Evolutionary conservation across 78 protist genomes (phyloP).

Genomic region (Polysphondylium violaceum): DNA sequence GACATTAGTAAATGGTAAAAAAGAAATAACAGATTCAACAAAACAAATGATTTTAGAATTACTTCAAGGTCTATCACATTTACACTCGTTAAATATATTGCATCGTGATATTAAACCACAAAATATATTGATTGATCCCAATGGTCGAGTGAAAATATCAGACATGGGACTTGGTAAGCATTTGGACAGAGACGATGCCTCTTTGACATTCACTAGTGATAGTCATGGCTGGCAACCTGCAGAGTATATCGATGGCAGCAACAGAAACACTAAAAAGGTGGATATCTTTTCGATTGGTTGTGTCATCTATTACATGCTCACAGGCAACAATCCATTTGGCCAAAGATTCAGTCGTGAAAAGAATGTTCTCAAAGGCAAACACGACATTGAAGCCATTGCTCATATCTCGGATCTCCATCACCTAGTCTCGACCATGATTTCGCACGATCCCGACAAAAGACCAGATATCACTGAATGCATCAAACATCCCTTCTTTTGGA

Average conservation of each 20-base stretch:
- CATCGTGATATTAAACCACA: slow-evolving; percentile 88
- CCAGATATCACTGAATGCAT: slow-evolving; percentile 42
- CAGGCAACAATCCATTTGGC: slow-evolving; percentile 92
- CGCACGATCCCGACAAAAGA: slow-evolving; percentile 43
- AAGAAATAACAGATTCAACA: slow-evolving; percentile 67
- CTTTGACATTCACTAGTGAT: slow-evolving; percentile 77
- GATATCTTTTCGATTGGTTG: slow-evolving; percentile 92
- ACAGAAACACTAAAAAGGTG: slow-evolving; percentile 80
- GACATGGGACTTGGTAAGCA: slow-evolving; percentile 86
- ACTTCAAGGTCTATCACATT: slow-evolving; percentile 81
- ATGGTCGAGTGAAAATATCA: slow-evolving; percentile 42
- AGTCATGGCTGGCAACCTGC: slow-evolving; percentile 94
- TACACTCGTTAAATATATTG: slow-evolving; percentile 81
- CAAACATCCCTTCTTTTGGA: slow-evolving; percentile 90
- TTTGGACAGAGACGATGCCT: slow-evolving; percentile 68
- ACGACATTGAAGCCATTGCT: slow-evolving; percentile 23
- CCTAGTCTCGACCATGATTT: slow-evolving; percentile 15
- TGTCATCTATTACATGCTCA: slow-evolving; percentile 79
- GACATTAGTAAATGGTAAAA: slow-evolving; percentile 45
- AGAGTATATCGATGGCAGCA: slow-evolving; percentile 73
- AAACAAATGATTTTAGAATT: slow-evolving; percentile 82
- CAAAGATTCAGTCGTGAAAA: slow-evolving; percentile 75
- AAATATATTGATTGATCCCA: slow-evolving; percentile 15
- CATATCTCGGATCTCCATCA: slow-evolving; percentile 43
- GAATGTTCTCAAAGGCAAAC: slow-evolving; percentile 76